These are phyloP conservation scores for Lactarius quietus DNA, from an alignment of 768 basidiomycete genomes.

Conservation along the genomic window DNA sequence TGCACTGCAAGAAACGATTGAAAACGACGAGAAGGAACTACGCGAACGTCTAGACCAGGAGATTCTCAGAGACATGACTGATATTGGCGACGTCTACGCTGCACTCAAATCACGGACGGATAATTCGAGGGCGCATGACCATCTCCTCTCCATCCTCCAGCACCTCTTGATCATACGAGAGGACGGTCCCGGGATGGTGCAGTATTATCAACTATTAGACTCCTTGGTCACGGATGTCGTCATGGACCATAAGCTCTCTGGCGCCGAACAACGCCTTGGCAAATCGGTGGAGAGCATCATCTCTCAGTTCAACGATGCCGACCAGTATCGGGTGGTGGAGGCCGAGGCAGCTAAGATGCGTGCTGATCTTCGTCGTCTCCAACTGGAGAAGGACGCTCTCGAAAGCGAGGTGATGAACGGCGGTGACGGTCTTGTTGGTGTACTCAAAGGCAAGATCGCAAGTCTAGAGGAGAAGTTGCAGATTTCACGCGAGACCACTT, in stretches of 20 bases:
- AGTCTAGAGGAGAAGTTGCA: conserved; percentile 74
- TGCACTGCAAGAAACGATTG: conserved; percentile 55
- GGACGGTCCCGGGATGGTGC: conserved; percentile 77
- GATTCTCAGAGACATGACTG: conserved; percentile 69
- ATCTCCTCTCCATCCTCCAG: conserved; percentile 92
- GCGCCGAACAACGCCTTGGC: conserved; percentile 81
- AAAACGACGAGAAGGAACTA: conserved; percentile 71
- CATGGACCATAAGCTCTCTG: conserved; percentile 83
- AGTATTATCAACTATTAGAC: conserved; percentile 90
- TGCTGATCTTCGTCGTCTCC: conserved; percentile 56
- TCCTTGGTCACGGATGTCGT: conserved; percentile 87
- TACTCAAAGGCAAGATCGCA: conserved; percentile 65
- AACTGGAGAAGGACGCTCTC: conserved; percentile 77
- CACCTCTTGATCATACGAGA: conserved; percentile 88
- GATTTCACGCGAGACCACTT: conserved; percentile 74
- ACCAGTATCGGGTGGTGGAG: conserved; percentile 73
- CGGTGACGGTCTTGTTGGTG: conserved; percentile 79
- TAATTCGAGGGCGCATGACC: conserved; percentile 72
- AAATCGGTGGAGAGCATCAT: conserved; percentile 87
- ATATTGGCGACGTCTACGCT: conserved; percentile 84
- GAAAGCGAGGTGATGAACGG: conserved; percentile 81
- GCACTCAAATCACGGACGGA: conserved; percentile 75
- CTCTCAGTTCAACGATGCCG: conserved; percentile 85
- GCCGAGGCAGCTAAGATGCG: conserved; percentile 72
- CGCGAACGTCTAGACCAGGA: conserved; percentile 73